A percentile compares a stretch with the other conserved stretches of the same genome.
phyloP scores from a whole-genome alignment of 345 rosid genomes.

The Camelina laxa region DNA sequence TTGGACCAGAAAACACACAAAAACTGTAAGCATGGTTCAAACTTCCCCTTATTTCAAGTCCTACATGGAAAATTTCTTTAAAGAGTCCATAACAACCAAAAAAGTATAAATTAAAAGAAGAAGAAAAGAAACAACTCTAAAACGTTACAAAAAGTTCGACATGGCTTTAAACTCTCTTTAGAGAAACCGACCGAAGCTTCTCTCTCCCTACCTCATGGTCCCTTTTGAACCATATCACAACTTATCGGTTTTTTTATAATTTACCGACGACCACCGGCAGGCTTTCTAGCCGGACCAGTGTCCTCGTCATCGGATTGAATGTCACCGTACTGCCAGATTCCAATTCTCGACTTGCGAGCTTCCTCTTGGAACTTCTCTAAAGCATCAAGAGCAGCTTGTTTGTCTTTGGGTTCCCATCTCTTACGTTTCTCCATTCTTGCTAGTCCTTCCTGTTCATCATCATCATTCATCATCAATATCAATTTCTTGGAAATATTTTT shows the following conservation, averaged over 20 bases:
- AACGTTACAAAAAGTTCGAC: constrained; percentile 36
- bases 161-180: constrained; percentile 28
- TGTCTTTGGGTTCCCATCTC: constrained; percentile 78
- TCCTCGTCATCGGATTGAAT: constrained; percentile 94
- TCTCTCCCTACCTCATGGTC: constrained; percentile 40
- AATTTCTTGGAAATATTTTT: background rate
- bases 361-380: constrained; percentile 82
- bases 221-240: constrained; percentile 33
- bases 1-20: background rate
- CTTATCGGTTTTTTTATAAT: constrained; percentile 7
- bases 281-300: constrained; percentile 58
- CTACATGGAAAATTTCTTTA: constrained; percentile 32
- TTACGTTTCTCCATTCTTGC: constrained; percentile 88
- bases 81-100: constrained; percentile 9
- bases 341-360: constrained; percentile 69
- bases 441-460: constrained; percentile 73
- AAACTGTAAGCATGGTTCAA: background rate
- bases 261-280: constrained; percentile 60
- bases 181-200: constrained; percentile 28
- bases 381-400: constrained; percentile 60
- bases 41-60: constrained; percentile 35
- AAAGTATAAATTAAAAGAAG: constrained; percentile 16
- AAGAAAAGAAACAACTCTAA: constrained; percentile 12
- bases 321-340: constrained; percentile 97
- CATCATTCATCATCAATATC: constrained; percentile 1